These are phyloP conservation scores for Cadophora luteo-olivacea DNA, from an alignment of 2,329 filamentous ascomycete genomes.

Conservation along the genomic window DNA sequence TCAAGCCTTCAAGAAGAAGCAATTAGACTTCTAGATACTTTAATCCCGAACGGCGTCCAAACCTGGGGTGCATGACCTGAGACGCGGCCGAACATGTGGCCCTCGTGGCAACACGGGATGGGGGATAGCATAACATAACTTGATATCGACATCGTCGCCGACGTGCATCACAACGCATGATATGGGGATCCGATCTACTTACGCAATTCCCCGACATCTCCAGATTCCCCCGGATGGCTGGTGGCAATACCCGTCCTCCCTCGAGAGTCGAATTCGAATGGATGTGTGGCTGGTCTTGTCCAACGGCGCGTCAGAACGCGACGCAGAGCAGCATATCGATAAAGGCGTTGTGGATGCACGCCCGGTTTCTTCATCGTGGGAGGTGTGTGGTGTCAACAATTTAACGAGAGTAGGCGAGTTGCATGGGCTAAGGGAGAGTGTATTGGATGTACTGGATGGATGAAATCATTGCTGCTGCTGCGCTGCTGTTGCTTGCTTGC, in stretches of 20 bases:
- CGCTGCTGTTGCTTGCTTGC: too few relatives aligned
- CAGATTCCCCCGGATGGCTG: constrained; percentile 24
- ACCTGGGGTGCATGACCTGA: constrained; percentile 26
- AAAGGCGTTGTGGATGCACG: constrained; percentile 10
- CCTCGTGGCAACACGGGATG: constrained; percentile 22
- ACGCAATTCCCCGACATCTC: constrained; percentile 28
- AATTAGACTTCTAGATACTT: constrained; percentile 5
- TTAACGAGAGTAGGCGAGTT: not conserved
- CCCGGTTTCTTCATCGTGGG: constrained; percentile 12
- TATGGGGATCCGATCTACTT: constrained; percentile 24
- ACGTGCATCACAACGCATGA: constrained; percentile 21
- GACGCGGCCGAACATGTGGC: constrained; percentile 20
- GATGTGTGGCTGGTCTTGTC: constrained; percentile 11
- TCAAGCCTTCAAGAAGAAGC: not conserved
- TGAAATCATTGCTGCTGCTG: constrained; percentile 6
- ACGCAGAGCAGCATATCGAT: constrained; percentile 19
- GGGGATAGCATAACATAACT: constrained; percentile 6
- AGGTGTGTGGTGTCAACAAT: not conserved
- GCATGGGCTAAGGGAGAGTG: not conserved
- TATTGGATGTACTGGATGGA: constrained; percentile 3
- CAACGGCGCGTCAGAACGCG: constrained; percentile 22
- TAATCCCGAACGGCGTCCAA: constrained; percentile 13
- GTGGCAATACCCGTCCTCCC: constrained; percentile 23
- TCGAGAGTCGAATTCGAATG: not conserved
- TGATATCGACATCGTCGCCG: not conserved